A percentile compares a stretch with the other conserved stretches of the same genome.
Evolutionary conservation across 768 basidiomycete genomes (phyloP).

Genomic region (Tylopilus subfusipes): DNA sequence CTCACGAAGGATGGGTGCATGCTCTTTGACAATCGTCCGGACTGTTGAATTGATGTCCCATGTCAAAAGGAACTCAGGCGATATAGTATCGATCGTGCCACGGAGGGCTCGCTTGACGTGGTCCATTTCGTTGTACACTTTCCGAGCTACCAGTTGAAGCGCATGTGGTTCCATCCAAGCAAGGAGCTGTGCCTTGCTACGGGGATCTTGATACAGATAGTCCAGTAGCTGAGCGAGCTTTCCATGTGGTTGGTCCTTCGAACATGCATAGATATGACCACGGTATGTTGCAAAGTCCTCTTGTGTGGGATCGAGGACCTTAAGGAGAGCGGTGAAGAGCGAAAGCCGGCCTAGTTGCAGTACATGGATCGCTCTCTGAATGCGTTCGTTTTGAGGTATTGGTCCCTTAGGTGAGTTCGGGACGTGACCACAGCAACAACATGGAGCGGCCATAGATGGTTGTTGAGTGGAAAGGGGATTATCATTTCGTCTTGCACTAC

Average conservation of each 20-base stretch:
- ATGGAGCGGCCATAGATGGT: not conserved
- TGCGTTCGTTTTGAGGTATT: not conserved
- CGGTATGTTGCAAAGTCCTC: not conserved
- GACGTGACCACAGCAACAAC: not conserved
- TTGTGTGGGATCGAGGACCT: not conserved
- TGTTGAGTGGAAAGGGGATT: no score
- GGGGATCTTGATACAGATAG: not conserved
- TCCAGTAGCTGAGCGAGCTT: not conserved
- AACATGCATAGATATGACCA: not conserved
- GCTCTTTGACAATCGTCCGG: not conserved
- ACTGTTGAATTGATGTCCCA: not conserved
- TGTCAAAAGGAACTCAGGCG: not conserved
- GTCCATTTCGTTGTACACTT: not conserved
- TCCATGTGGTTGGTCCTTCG: not conserved
- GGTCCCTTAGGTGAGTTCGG: not conserved
- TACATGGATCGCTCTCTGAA: not conserved
- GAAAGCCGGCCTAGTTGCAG: not conserved
- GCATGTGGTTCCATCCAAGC: not conserved
- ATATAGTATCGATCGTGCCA: not conserved
- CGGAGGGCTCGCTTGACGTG: not conserved
- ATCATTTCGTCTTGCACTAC: no score
- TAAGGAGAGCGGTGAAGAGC: not conserved
- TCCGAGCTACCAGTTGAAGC: not conserved
- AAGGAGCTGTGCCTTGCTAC: not conserved
- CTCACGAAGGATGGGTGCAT: not conserved